Conservation (phyloP, 345 rosid genomes). For the Corchorus capsularis region DNA sequence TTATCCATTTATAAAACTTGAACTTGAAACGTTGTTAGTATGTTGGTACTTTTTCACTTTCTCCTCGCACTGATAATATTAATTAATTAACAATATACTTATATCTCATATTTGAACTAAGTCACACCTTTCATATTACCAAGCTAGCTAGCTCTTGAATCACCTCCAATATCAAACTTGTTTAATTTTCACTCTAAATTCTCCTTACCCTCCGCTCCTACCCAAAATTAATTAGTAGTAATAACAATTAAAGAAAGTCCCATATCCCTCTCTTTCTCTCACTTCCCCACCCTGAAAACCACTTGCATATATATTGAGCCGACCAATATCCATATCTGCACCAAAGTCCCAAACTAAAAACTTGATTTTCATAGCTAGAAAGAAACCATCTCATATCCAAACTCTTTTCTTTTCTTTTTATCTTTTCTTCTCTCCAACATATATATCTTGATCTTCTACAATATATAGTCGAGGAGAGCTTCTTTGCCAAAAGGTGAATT, state of each 20-base stretch:
- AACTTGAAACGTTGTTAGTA: too few species aligned
- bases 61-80: too few species aligned
- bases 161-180: too few species aligned
- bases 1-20: too few species aligned
- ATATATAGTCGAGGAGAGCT: too few species aligned
- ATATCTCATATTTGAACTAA: too few species aligned
- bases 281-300: neutral
- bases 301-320: conserved; percentile 5
- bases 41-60: too few species aligned
- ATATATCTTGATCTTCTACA: neutral
- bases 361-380: neutral
- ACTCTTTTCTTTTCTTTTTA: neutral
- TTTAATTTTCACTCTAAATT: conserved; percentile 24
- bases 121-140: too few species aligned
- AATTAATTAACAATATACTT: too few species aligned
- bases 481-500: conserved; percentile 8
- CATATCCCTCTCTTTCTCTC: neutral
- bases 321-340: neutral
- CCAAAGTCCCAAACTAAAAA: neutral
- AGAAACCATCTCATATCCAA: neutral
- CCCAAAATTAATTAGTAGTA: neutral
- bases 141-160: too few species aligned
- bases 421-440: neutral
- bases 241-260: neutral
- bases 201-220: conserved; percentile 15